A percentile compares a stretch with the other conserved stretches of the same genome.
Conservation (phyloP, 495 filamentous ascomycete genomes). For the Daldinia decipiens region DNA sequence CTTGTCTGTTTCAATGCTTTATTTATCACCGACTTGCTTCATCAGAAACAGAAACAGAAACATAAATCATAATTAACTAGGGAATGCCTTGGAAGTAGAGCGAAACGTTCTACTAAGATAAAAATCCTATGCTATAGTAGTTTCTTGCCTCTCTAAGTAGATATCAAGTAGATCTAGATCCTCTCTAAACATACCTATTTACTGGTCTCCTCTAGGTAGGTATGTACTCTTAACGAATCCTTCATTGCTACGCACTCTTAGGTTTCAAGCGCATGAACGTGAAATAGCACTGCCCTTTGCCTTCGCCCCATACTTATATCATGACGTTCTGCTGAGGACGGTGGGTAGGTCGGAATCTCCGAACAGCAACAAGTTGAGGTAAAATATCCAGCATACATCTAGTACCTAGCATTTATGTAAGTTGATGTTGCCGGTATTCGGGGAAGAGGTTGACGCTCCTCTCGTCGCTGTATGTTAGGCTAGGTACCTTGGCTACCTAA, state of each 20-base stretch:
- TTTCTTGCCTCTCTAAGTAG: slow-evolving; percentile 5
- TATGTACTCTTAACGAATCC: not conserved
- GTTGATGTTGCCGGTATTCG: not conserved
- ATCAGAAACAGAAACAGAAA: not conserved
- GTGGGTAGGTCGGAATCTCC: not conserved
- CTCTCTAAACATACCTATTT: not conserved
- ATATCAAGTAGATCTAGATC: not conserved
- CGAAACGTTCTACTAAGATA: not conserved
- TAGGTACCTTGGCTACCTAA: not conserved
- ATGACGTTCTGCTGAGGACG: not conserved
- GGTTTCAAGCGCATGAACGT: slow-evolving; percentile 3
- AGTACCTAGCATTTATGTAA: not conserved
- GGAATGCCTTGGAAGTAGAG: slow-evolving; percentile 1
- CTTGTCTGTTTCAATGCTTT: slow-evolving; percentile 25
- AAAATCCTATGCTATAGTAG: slow-evolving; percentile 16
- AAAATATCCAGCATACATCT: not conserved
- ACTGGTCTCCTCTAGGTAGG: not conserved
- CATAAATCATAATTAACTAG: not conserved
- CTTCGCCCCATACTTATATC: too few relatives aligned
- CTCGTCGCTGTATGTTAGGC: not conserved
- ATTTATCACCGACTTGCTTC: slow-evolving; percentile 16
- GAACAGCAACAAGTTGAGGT: not conserved
- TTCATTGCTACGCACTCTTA: not conserved
- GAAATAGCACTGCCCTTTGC: not conserved
- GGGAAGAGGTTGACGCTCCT: not conserved